These are phyloP conservation scores for Populus tremula DNA, from an alignment of 345 rosid genomes.

Conservation along the genomic window DNA sequence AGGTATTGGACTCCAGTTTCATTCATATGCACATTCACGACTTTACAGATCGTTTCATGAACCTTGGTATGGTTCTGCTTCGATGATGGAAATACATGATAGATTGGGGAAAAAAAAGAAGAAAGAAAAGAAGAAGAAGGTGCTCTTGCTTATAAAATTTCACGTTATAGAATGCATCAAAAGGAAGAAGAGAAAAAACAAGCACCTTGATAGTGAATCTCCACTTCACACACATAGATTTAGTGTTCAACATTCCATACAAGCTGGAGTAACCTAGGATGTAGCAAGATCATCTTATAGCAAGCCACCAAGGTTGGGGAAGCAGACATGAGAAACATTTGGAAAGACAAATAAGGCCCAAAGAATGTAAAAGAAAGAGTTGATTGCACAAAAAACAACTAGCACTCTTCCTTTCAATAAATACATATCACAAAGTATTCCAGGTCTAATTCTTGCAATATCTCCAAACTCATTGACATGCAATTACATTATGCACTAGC, in stretches of 20 bases:
- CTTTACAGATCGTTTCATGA: background rate
- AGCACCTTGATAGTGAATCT: background rate
- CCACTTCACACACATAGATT: background rate
- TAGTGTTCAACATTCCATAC: background rate
- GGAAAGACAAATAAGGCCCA: background rate
- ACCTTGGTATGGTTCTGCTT: background rate
- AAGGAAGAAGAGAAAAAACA: background rate
- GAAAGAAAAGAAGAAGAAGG: background rate
- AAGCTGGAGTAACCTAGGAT: background rate
- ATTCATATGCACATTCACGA: background rate
- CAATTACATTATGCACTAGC: background rate
- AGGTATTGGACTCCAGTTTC: background rate
- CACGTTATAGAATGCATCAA: background rate
- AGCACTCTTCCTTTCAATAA: background rate
- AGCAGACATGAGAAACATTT: background rate
- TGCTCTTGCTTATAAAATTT: background rate
- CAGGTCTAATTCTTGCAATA: background rate
- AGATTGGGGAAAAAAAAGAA: no score
- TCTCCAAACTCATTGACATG: background rate
- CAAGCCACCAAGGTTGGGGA: background rate
- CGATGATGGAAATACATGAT: background rate
- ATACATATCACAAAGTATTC: background rate
- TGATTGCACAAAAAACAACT: background rate
- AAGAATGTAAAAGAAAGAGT: background rate
- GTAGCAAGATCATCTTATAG: background rate